Evolutionary conservation across 257 asterid genomes (phyloP).

Genomic region (Plantago elongata): DNA sequence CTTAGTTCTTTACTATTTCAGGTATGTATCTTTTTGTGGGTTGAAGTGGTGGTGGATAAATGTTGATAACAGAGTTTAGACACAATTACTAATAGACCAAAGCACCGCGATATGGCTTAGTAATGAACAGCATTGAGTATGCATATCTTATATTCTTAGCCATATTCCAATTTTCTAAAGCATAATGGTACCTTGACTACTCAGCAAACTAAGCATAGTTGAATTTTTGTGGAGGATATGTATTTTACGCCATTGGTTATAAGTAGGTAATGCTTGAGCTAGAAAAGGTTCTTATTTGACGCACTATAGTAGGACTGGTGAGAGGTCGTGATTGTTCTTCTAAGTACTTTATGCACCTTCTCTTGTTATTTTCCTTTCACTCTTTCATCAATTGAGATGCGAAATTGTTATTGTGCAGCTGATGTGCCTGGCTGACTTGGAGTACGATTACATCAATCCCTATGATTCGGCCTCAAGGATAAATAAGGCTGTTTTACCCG

Average conservation of each 20-base stretch:
- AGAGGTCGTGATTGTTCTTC: conserved; percentile 10
- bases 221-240: neutral
- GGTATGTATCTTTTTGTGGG: too few relatives aligned
- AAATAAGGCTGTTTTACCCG: conserved; percentile 64
- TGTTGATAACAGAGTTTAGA: too few relatives aligned
- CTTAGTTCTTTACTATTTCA: too few relatives aligned
- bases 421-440: conserved; percentile 87
- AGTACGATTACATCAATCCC: conserved; percentile 77
- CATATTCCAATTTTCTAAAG: neutral
- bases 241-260: neutral
- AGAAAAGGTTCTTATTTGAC: neutral
- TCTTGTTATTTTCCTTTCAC: neutral
- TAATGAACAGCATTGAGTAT: neutral
- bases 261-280: conserved; percentile 9
- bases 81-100: too few relatives aligned
- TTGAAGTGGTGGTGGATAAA: too few relatives aligned
- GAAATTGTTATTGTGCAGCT: conserved; percentile 45
- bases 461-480: conserved; percentile 79
- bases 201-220: neutral
- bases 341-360: neutral
- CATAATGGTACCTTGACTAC: neutral
- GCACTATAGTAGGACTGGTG: neutral
- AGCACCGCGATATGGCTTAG: too few relatives aligned
- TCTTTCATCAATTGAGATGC: conserved; percentile 16
- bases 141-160: neutral